Conservation (phyloP, 495 filamentous ascomycete species). For the Penicillium soppii region DNA sequence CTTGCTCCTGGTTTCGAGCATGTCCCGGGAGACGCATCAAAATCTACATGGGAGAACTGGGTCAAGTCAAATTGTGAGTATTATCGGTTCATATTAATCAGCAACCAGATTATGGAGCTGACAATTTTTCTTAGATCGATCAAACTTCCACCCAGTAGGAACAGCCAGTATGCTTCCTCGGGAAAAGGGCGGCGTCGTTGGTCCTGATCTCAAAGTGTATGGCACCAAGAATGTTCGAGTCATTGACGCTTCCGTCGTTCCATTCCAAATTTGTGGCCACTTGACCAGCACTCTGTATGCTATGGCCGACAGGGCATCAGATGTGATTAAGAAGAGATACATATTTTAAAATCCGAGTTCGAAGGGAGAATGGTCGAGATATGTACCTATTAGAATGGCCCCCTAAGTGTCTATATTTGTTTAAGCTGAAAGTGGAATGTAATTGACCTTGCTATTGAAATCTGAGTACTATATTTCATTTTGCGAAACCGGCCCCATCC, state of each 20-base stretch:
- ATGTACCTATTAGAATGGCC: too few relatives aligned
- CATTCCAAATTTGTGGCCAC: constrained; percentile 54
- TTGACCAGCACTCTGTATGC: constrained; percentile 55
- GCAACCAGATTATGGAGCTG: neutral
- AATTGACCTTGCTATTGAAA: too few relatives aligned
- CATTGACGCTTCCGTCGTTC: constrained; percentile 57
- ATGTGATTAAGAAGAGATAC: constrained; percentile 33
- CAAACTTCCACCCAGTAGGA: constrained; percentile 42
- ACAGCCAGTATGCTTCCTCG: constrained; percentile 57
- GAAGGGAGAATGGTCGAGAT: too few relatives aligned
- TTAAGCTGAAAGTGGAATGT: too few relatives aligned
- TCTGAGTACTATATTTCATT: too few relatives aligned
- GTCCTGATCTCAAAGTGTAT: constrained; percentile 45
- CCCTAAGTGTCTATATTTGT: too few relatives aligned
- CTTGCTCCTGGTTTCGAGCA: constrained; percentile 12
- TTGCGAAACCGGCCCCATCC: too few relatives aligned
- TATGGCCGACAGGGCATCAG: constrained; percentile 56
- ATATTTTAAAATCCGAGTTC: too few relatives aligned
- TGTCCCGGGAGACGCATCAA: constrained; percentile 16
- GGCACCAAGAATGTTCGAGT: constrained; percentile 48
- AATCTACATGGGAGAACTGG: constrained; percentile 19
- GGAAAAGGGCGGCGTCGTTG: constrained; percentile 51
- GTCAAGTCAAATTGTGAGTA: constrained; percentile 21
- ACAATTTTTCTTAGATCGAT: constrained; percentile 23
- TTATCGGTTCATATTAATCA: constrained; percentile 3